Conservation (phyloP, 192 early-diverging fungal genomes). For the Geosiphon pyriformis region DNA sequence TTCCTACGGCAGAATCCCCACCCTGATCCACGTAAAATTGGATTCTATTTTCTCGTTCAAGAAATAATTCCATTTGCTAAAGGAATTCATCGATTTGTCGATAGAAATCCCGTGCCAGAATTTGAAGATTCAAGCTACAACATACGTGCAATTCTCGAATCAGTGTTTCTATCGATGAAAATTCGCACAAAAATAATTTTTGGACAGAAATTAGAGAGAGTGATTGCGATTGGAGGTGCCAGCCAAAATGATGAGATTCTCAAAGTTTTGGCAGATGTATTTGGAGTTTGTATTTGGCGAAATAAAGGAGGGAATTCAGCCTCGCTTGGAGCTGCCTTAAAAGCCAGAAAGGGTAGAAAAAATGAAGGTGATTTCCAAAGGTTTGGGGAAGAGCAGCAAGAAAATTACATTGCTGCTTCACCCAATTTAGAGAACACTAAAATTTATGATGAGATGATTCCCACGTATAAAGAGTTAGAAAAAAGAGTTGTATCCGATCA, state of each 20-base stretch:
- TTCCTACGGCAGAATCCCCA: constrained; percentile 25
- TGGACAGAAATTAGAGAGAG: constrained; percentile 26
- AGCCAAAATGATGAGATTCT: constrained; percentile 52
- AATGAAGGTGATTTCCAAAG: neutral
- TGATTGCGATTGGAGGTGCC: constrained; percentile 75
- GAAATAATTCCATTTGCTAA: constrained; percentile 73
- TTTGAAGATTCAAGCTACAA: constrained; percentile 37
- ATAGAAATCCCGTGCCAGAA: constrained; percentile 34
- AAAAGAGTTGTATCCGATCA: no score
- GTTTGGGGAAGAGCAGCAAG: neutral
- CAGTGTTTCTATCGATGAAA: constrained; percentile 68
- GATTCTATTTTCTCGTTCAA: constrained; percentile 68
- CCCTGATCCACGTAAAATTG: constrained; percentile 29
- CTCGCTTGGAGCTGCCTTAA: constrained; percentile 53
- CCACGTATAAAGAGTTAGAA: constrained; percentile 9
- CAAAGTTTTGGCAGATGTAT: constrained; percentile 63
- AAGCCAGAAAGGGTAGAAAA: constrained; percentile 32
- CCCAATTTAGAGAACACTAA: constrained; percentile 3
- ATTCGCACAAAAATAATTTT: constrained; percentile 37
- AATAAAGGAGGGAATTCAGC: constrained; percentile 45
- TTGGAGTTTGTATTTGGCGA: constrained; percentile 59
- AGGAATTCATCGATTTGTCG: constrained; percentile 60
- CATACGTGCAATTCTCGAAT: constrained; percentile 65
- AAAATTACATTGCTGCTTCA: neutral
- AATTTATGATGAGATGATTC: constrained; percentile 8